Conservation (phyloP, 164 flowering plant species). For the Stephania yunnanensis region DNA sequence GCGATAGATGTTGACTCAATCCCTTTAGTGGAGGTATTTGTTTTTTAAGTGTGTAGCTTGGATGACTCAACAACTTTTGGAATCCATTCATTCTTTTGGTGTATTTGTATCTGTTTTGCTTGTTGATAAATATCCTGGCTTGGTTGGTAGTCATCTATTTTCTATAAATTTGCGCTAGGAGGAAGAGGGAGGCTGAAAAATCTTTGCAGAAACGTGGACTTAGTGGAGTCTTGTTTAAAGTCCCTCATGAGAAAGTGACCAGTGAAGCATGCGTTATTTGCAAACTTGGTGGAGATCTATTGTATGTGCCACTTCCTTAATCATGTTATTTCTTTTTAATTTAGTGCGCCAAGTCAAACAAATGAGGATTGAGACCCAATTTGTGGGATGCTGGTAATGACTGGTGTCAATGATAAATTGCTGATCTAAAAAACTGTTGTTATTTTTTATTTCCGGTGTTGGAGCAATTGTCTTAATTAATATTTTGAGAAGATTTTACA, state of each 20-base stretch:
- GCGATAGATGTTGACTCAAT: too few species aligned
- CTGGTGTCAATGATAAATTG: too few species aligned
- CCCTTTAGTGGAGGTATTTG: conserved; percentile 12
- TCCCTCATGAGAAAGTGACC: conserved; percentile 13
- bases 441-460: too few species aligned
- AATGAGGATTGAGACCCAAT: too few species aligned
- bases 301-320: conserved; percentile 34
- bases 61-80: background rate
- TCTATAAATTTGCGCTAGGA: conserved; percentile 39
- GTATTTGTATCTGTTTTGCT: background rate
- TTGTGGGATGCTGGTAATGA: too few species aligned
- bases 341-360: too few species aligned
- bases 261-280: conserved; percentile 40
- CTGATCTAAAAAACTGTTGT: too few species aligned
- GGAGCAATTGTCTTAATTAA: too few species aligned
- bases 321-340: background rate
- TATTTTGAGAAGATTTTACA: too few species aligned
- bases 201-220: background rate
- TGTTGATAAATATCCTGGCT: background rate
- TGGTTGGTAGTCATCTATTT: too few species aligned
- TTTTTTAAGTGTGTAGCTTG: background rate
- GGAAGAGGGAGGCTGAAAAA: conserved; percentile 30
- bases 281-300: conserved; percentile 49
- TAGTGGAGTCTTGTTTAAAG: conserved; percentile 10
- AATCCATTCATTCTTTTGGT: background rate